A percentile compares a stretch with the other conserved stretches of the same genome.
Evolutionary conservation across 2,329 filamentous ascomycete genomes (phyloP).

Genomic region (Hypoxylon sp.): DNA sequence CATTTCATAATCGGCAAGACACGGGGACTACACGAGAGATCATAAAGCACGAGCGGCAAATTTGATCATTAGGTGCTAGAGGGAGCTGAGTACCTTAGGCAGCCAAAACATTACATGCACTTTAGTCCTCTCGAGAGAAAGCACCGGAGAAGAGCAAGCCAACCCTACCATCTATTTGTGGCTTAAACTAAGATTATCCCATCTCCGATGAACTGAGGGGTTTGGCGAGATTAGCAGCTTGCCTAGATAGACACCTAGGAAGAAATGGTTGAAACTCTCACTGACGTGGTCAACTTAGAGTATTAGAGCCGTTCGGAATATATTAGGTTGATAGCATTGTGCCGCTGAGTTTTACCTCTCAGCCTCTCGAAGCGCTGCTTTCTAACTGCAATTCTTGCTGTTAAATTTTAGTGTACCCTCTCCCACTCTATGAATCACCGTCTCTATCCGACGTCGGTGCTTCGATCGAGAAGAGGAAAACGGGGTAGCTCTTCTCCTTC

Average conservation of each 20-base stretch:
- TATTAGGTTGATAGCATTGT: background rate
- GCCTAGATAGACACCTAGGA: background rate
- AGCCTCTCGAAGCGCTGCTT: background rate
- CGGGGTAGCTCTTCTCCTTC: conserved; percentile 38
- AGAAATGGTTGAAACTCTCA: background rate
- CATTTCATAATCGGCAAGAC: background rate
- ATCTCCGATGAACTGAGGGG: background rate
- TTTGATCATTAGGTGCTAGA: too few species aligned
- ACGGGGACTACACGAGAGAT: background rate
- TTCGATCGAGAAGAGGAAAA: conserved; percentile 52
- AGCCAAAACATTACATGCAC: background rate
- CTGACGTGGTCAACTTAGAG: background rate
- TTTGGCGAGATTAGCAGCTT: background rate
- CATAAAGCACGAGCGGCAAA: too few species aligned
- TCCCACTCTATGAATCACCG: conserved; percentile 11
- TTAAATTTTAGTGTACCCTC: background rate
- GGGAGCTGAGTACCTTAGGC: too few species aligned
- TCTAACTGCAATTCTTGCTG: background rate
- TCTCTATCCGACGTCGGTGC: conserved; percentile 40
- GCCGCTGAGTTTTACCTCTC: background rate
- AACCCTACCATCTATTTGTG: background rate
- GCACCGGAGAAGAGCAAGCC: background rate
- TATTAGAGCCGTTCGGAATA: background rate
- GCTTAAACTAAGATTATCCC: background rate
- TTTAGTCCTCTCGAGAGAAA: background rate